Percentiles rank a stretch among this genome's conserved stretches.
These are phyloP conservation scores for Phaeosphaeria sp. DNA, from an alignment of 2,329 filamentous ascomycete species.

Conservation along the genomic window DNA sequence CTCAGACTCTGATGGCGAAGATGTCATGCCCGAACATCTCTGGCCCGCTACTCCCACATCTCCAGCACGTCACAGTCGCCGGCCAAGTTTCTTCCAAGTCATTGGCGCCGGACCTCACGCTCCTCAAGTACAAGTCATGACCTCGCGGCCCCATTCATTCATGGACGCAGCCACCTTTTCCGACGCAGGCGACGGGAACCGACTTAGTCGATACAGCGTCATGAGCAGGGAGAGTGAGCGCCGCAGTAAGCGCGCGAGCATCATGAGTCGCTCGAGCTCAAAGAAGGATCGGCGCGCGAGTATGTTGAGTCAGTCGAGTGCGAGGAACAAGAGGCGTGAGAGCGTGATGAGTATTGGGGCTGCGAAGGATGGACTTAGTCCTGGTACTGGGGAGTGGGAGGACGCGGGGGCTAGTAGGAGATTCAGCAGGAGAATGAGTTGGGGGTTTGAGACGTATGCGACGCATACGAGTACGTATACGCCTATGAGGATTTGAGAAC, in stretches of 20 bases:
- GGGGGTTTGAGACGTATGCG: conserved; percentile 4
- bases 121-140: not conserved
- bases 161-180: not conserved
- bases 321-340: not conserved
- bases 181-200: conserved; percentile 2
- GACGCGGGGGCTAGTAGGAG: conserved; percentile 1
- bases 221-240: not conserved
- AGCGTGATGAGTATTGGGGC: not conserved
- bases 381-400: not conserved
- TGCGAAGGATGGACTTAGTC: not conserved
- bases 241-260: not conserved
- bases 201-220: conserved; percentile 8
- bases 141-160: conserved; percentile 2
- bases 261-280: not conserved
- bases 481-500: not conserved
- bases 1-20: not conserved
- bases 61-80: not conserved
- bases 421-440: conserved; percentile 5
- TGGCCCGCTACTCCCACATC: not conserved
- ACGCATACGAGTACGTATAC: conserved; percentile 4
- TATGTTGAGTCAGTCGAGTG: not conserved
- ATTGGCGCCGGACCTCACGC: not conserved
- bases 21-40: not conserved
- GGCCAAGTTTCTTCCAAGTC: not conserved
- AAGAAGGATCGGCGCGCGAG: not conserved